Percentiles rank a stretch among this genome's conserved stretches.
phyloP scores from a whole-genome alignment of 140 eudicot species.

The Oenanthe javanica region DNA sequence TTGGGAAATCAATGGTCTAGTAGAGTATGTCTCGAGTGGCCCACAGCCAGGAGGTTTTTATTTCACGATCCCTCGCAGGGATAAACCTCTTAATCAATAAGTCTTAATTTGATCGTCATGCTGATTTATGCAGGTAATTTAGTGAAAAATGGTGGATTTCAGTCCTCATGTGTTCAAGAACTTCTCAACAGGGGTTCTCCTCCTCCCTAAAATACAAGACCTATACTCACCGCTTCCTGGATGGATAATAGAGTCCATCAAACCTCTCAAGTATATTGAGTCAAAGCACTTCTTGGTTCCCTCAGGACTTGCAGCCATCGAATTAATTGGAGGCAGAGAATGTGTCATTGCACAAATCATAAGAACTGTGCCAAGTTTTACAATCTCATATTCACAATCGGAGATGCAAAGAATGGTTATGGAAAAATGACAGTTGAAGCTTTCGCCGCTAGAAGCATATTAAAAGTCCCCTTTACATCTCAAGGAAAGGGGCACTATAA shows the following conservation, averaged over 20 bases:
- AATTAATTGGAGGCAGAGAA: constrained; percentile 8
- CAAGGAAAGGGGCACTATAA: not conserved
- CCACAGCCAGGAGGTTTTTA: constrained; percentile 89
- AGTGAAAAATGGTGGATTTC: not conserved
- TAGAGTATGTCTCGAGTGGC: constrained; percentile 71
- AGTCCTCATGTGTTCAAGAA: constrained; percentile 12
- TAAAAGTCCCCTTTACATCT: constrained; percentile 1
- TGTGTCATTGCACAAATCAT: constrained; percentile 7
- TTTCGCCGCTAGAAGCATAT: not conserved
- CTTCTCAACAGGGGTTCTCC: constrained; percentile 10
- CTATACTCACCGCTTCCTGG: not conserved
- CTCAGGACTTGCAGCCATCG: not conserved
- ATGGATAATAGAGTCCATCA: constrained; percentile 8
- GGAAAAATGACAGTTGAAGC: constrained; percentile 2
- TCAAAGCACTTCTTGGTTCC: constrained; percentile 7
- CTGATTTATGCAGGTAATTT: constrained; percentile 3
- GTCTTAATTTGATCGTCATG: not conserved
- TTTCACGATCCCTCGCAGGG: constrained; percentile 67
- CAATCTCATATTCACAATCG: not conserved
- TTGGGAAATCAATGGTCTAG: constrained; percentile 64
- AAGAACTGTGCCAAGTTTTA: not conserved
- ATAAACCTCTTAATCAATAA: too few species aligned
- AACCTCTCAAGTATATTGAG: constrained; percentile 6
- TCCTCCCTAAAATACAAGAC: constrained; percentile 2
- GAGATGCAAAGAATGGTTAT: constrained; percentile 4